phyloP scores from a whole-genome alignment of 2,329 filamentous ascomycete genomes.

The Xylariaceae sp. region DNA sequence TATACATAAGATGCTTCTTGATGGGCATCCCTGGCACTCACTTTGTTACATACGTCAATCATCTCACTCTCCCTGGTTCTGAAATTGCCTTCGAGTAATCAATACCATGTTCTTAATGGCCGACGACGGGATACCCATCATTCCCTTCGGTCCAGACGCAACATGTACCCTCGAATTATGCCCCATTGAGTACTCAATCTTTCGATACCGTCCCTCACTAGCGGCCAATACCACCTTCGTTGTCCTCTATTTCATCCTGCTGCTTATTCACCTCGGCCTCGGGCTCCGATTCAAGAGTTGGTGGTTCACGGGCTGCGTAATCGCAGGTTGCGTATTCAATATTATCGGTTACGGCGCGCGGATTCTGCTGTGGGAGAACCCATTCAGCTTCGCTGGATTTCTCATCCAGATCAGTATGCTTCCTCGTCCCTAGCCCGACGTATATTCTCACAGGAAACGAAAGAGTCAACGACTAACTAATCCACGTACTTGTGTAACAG shows the following conservation, averaged over 20 bases:
- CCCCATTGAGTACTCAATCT: slow-evolving; percentile 52
- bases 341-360: slow-evolving; percentile 69
- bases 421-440: not conserved
- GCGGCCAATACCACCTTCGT: slow-evolving; percentile 52
- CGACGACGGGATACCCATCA: slow-evolving; percentile 7
- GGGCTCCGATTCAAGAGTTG: slow-evolving; percentile 55
- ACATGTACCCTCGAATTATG: slow-evolving; percentile 60
- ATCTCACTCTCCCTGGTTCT: no score
- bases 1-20: no score
- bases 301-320: slow-evolving; percentile 59
- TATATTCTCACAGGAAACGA: not conserved
- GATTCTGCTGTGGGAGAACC: slow-evolving; percentile 62
- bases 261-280: slow-evolving; percentile 53
- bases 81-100: no score
- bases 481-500: slow-evolving; percentile 38
- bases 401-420: slow-evolving; percentile 68
- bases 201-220: slow-evolving; percentile 55
- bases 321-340: slow-evolving; percentile 62
- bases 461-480: not conserved
- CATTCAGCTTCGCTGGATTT: slow-evolving; percentile 65
- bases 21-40: no score
- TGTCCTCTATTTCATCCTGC: slow-evolving; percentile 53
- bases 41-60: no score
- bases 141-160: slow-evolving; percentile 52
- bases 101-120: no score